Percentiles rank a stretch among this genome's conserved stretches.
Conservation (phyloP, 164 flowering plant genomes). For the grape (Vitis vinifera) region ASM3070453v1 NC_081816.1:6891001-6891500, state of each 20-base stretch:
- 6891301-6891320: neutral
- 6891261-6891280: no score
- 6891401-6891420: no score
- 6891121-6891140: slow-evolving; percentile 14
- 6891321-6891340: no score
- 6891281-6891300: no score
- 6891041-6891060: slow-evolving; percentile 65
- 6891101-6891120: slow-evolving; percentile 67
- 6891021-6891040: slow-evolving; percentile 57
- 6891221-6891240: neutral
- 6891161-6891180: neutral
- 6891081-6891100: slow-evolving; percentile 67
- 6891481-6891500: neutral
- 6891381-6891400: no score
- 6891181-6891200: neutral
- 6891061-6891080: slow-evolving; percentile 48
- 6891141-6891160: neutral
- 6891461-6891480: neutral
- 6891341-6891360: no score
- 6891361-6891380: no score
- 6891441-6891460: neutral
- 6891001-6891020: slow-evolving; percentile 57
- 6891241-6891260: neutral
- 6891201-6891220: neutral
- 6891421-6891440: no score